phyloP scores from a whole-genome alignment of 495 filamentous ascomycete genomes.

The Aspergillus sclerotiicarbonarius region DNA sequence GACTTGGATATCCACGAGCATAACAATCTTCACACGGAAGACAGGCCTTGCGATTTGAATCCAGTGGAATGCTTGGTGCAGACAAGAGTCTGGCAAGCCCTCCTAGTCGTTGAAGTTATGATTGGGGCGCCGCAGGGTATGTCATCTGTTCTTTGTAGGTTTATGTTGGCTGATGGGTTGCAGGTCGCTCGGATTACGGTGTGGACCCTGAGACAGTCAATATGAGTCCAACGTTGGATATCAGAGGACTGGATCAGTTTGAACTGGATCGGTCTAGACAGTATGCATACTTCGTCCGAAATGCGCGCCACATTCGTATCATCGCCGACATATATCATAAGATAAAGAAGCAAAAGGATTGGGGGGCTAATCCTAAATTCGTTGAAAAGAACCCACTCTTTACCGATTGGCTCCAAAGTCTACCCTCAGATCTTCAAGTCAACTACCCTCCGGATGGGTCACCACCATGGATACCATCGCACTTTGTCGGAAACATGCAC shows the following conservation, averaged over 20 bases:
- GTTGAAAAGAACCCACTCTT: conserved; percentile 73
- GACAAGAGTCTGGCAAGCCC: conserved; percentile 86
- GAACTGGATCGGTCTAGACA: conserved; percentile 79
- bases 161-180: conserved; percentile 22
- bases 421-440: conserved; percentile 78
- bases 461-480: conserved; percentile 81
- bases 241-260: conserved; percentile 67
- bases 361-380: conserved; percentile 85
- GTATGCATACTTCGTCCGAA: conserved; percentile 74
- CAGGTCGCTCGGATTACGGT: conserved; percentile 80
- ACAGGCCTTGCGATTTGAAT: conserved; percentile 64
- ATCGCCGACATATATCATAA: conserved; percentile 73
- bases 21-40: conserved; percentile 69
- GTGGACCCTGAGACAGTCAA: conserved; percentile 77
- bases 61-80: conserved; percentile 77
- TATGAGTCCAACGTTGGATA: conserved; percentile 61
- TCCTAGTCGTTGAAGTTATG: conserved; percentile 88
- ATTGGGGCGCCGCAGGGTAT: conserved; percentile 92
- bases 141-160: conserved; percentile 10
- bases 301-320: conserved; percentile 74
- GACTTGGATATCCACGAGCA: conserved; percentile 92
- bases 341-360: conserved; percentile 81
- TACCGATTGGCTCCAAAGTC: conserved; percentile 68
- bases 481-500: conserved; percentile 91
- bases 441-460: conserved; percentile 75